These are phyloP conservation scores for Colletotrichum tanaceti DNA, from an alignment of 2,329 filamentous ascomycete species.

Conservation along the genomic window DNA sequence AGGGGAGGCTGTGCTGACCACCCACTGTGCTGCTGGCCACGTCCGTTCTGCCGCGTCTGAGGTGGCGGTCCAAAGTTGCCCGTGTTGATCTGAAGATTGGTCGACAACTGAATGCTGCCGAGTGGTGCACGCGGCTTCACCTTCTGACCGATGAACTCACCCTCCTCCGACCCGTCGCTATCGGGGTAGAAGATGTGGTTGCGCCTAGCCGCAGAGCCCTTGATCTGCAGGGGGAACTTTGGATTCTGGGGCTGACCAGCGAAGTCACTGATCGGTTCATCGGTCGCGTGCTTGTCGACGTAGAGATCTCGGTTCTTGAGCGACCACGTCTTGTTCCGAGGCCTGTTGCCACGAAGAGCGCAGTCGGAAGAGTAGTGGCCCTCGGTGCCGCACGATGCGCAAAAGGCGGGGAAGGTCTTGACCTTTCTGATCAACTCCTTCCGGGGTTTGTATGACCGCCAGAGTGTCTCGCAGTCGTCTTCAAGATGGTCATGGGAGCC, in stretches of 20 bases:
- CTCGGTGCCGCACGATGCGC: conserved; percentile 65
- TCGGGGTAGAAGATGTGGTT: conserved; percentile 60
- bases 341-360: conserved; percentile 43
- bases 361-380: conserved; percentile 71
- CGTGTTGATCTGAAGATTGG: conserved; percentile 52
- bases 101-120: conserved; percentile 54
- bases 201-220: conserved; percentile 50
- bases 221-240: conserved; percentile 47
- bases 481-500: conserved; percentile 67
- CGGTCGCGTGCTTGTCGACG: conserved; percentile 57
- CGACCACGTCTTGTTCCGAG: conserved; percentile 63
- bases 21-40: conserved; percentile 35
- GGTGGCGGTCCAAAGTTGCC: conserved; percentile 36
- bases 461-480: conserved; percentile 68
- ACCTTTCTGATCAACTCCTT: conserved; percentile 59
- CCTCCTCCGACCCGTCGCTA: conserved; percentile 58
- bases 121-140: conserved; percentile 47
- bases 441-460: conserved; percentile 65
- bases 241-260: conserved; percentile 44
- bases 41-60: conserved; percentile 36
- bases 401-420: conserved; percentile 61
- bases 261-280: conserved; percentile 53
- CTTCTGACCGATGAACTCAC: conserved; percentile 55
- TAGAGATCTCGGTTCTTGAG: conserved; percentile 61
- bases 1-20: conserved; percentile 50